Percentiles rank a stretch among this genome's conserved stretches.
Evolutionary conservation across 2,329 filamentous ascomycete species (phyloP).

Genomic region (Hypoxylon sp.): DNA sequence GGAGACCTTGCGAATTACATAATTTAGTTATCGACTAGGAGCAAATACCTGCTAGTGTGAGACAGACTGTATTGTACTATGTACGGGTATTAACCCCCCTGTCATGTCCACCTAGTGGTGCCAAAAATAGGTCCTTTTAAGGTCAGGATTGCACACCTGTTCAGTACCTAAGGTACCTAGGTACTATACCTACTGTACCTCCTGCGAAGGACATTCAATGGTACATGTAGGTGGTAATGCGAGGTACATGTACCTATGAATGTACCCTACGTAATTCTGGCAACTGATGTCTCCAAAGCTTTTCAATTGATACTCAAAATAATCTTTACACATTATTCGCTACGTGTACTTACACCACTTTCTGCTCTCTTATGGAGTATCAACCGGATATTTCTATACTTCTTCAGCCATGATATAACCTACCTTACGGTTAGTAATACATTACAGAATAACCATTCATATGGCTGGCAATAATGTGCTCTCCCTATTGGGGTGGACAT

Average conservation of each 20-base stretch:
- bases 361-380: not conserved
- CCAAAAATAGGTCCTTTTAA: too few relatives aligned
- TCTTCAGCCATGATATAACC: conserved; percentile 40
- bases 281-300: not conserved
- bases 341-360: not conserved
- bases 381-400: not conserved
- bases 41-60: too few relatives aligned
- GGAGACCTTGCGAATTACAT: too few relatives aligned
- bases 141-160: too few relatives aligned
- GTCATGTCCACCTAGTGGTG: not conserved
- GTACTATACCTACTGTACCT: too few relatives aligned
- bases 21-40: too few relatives aligned
- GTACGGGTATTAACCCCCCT: not conserved
- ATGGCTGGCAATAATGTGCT: conserved; percentile 64
- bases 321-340: conserved; percentile 12
- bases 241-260: not conserved
- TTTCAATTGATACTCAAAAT: conserved; percentile 1
- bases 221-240: too few relatives aligned
- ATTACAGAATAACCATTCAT: conserved; percentile 14
- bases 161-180: too few relatives aligned
- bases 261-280: conserved; percentile 17
- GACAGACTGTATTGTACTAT: too few relatives aligned
- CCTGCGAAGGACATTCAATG: too few relatives aligned
- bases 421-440: conserved; percentile 11
- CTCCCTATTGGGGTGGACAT: conserved; percentile 69